These are phyloP conservation scores for Ophiostoma ips DNA, from an alignment of 2,329 filamentous ascomycete species.

Conservation along the genomic window DNA sequence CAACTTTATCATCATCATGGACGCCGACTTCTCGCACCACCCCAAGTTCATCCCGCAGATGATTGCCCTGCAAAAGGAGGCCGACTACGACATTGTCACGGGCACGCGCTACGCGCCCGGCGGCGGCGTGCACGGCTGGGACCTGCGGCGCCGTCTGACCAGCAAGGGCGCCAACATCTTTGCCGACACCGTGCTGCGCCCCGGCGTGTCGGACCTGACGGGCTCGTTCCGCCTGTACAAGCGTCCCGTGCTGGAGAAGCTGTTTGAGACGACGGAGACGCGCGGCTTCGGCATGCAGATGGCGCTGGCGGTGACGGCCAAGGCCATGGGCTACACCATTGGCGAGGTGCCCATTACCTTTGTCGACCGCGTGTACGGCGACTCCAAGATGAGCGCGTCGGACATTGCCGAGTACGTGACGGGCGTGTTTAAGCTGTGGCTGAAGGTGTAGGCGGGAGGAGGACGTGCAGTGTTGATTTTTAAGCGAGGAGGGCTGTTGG, in stretches of 20 bases:
- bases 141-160: conserved; percentile 77
- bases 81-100: conserved; percentile 89
- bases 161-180: conserved; percentile 86
- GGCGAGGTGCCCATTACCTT: conserved; percentile 94
- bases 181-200: conserved; percentile 83
- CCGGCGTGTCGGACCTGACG: conserved; percentile 89
- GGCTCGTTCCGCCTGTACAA: conserved; percentile 94
- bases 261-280: conserved; percentile 80
- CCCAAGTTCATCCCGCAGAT: conserved; percentile 97
- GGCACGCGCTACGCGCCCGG: conserved; percentile 86
- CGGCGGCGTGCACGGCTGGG: conserved; percentile 91
- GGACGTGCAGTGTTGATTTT: not conserved
- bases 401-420: conserved; percentile 97
- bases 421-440: conserved; percentile 63
- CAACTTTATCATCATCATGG: conserved; percentile 99
- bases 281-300: conserved; percentile 99
- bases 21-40: conserved; percentile 98
- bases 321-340: conserved; percentile 88
- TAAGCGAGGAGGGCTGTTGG: not conserved
- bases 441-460: conserved; percentile 63
- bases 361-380: conserved; percentile 82
- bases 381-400: conserved; percentile 84
- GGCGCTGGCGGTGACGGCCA: conserved; percentile 97
- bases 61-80: conserved; percentile 64
- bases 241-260: conserved; percentile 74